phyloP scores from a whole-genome alignment of 2,329 filamentous ascomycete genomes.

The Colletotrichum cordylinicola region DNA sequence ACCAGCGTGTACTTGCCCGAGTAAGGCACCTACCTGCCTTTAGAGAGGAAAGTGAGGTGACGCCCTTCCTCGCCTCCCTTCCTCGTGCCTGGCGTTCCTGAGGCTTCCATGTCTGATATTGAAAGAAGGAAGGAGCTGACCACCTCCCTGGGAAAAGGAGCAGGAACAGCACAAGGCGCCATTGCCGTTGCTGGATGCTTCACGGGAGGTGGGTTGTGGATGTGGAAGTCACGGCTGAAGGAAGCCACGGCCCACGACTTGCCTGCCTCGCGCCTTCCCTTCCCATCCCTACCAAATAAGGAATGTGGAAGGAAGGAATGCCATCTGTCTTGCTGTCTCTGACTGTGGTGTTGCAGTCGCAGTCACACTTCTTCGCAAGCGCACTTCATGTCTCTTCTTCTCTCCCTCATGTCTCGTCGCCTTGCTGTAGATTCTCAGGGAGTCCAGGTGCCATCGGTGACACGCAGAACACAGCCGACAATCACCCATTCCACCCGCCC shows the following conservation, averaged over 20 bases:
- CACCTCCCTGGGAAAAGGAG: not conserved
- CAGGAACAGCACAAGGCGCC: not conserved
- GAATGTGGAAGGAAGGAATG: not conserved
- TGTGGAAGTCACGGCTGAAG: not conserved
- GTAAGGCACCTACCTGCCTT: not conserved
- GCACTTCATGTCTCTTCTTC: not conserved
- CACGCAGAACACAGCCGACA: not conserved
- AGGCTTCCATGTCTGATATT: not conserved
- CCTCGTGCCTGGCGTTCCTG: not conserved
- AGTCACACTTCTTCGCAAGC: not conserved
- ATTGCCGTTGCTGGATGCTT: not conserved
- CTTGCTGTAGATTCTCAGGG: not conserved
- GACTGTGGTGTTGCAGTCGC: not conserved
- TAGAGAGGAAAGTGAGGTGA: not conserved
- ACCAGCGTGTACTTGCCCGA: not conserved
- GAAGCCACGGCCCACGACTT: not conserved
- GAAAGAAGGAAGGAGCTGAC: not conserved
- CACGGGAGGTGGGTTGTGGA: not conserved
- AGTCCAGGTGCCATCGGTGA: not conserved
- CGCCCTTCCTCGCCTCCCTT: not conserved
- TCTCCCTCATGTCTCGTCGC: not conserved
- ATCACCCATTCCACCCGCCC: not conserved
- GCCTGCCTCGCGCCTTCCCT: not conserved
- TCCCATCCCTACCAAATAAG: not conserved
- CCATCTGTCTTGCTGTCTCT: not conserved